phyloP scores from a whole-genome alignment of 495 filamentous ascomycete genomes.

The Neurospora cerealis region DNA sequence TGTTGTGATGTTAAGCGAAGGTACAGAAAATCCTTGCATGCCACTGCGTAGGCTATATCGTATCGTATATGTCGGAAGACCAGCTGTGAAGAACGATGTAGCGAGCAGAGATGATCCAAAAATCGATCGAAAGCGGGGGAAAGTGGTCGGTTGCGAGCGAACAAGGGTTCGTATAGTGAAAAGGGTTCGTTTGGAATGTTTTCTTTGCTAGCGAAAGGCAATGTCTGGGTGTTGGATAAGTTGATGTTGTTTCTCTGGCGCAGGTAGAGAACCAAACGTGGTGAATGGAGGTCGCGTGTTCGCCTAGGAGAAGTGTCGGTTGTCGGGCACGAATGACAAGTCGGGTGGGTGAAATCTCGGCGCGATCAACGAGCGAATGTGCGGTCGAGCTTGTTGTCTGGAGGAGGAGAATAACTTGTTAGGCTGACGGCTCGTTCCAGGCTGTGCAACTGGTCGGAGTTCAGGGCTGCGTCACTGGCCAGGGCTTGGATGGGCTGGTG shows the following conservation, averaged over 20 bases:
- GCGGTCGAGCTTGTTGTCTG: neutral
- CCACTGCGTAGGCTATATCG: neutral
- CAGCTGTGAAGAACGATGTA: neutral
- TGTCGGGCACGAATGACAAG: neutral
- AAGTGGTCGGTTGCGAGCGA: neutral
- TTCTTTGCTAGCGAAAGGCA: neutral
- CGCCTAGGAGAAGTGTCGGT: neutral
- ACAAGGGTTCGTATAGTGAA: neutral
- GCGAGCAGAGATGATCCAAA: neutral
- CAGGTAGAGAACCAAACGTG: neutral
- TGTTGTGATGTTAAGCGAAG: slow-evolving; percentile 2
- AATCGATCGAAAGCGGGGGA: neutral
- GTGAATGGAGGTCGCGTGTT: neutral
- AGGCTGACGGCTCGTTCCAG: neutral
- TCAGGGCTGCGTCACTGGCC: neutral
- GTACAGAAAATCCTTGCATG: neutral
- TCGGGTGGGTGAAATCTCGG: neutral
- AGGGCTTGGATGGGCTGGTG: neutral
- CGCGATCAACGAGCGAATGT: neutral
- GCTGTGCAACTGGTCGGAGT: neutral
- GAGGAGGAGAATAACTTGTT: neutral
- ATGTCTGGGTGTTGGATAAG: neutral
- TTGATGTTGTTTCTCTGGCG: neutral
- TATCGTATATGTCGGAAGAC: neutral
- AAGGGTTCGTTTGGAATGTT: neutral